These are phyloP conservation scores for Leccinellum albellum DNA, from an alignment of 768 basidiomycete genomes.

Conservation along the genomic window DNA sequence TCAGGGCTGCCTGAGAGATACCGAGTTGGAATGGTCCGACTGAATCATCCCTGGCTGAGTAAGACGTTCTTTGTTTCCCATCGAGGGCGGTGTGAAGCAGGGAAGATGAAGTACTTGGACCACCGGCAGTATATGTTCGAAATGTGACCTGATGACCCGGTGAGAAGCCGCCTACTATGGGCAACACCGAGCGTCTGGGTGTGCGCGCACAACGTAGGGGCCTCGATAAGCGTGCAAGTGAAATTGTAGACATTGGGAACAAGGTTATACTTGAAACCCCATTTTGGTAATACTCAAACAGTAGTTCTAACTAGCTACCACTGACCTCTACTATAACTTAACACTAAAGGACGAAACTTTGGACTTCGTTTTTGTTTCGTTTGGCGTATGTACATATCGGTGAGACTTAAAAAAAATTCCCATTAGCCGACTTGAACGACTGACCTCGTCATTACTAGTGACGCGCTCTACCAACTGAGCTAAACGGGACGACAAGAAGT, in stretches of 20 bases:
- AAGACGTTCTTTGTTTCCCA: constrained; percentile 42
- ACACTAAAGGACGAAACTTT: too few relatives aligned
- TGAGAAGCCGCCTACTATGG: not conserved
- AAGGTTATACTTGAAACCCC: not conserved
- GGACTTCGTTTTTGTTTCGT: not conserved
- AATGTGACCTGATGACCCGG: not conserved
- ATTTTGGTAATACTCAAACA: constrained; percentile 7
- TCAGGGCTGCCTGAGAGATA: constrained; percentile 52
- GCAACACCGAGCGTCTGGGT: not conserved
- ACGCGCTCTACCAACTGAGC: constrained; percentile 58
- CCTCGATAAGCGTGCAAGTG: constrained; percentile 8
- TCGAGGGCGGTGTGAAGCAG: constrained; percentile 64
- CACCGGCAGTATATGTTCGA: constrained; percentile 48
- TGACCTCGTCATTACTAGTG: constrained; percentile 71
- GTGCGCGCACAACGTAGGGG: not conserved
- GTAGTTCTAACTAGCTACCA: not conserved
- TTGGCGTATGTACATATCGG: not conserved
- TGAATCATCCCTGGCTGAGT: constrained; percentile 47
- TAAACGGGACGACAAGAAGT: constrained; percentile 28
- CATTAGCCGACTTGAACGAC: constrained; percentile 61
- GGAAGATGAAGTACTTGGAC: constrained; percentile 44
- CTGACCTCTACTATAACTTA: too few relatives aligned
- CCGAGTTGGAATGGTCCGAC: constrained; percentile 81
- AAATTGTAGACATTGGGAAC: constrained; percentile 7
- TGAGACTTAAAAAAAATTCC: constrained; percentile 25